A percentile compares a stretch with the other conserved stretches of the same genome.
Evolutionary conservation across 345 rosid species (phyloP).

Genomic region (Heritiera littoralis): DNA sequence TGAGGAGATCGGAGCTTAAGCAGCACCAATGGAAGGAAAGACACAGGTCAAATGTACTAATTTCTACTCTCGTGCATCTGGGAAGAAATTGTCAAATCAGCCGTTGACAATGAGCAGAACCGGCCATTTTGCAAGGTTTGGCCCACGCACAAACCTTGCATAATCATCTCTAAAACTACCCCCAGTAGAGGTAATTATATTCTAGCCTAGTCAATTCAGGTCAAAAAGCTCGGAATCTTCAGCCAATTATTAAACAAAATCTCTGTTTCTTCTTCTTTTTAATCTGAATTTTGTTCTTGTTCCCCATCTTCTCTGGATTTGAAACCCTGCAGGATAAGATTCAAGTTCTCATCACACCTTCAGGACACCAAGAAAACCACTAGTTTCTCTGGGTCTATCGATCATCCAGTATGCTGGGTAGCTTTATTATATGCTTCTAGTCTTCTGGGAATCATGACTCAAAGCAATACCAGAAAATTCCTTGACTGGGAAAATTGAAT

Average conservation of each 20-base stretch:
- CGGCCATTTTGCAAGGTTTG: not conserved
- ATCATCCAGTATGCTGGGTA: not conserved
- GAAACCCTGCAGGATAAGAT: not conserved
- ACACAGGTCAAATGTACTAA: not conserved
- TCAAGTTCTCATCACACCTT: not conserved
- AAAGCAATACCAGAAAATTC: not conserved
- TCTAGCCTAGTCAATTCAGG: constrained; percentile 7
- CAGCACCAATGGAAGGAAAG: not conserved
- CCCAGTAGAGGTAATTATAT: not conserved
- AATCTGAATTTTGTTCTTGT: not conserved
- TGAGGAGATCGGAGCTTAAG: not conserved
- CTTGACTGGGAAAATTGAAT: not conserved
- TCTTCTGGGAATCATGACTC: not conserved
- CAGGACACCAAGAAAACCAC: not conserved
- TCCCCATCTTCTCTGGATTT: not conserved
- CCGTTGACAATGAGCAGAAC: not conserved
- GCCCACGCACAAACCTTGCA: not conserved
- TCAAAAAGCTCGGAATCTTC: constrained; percentile 9
- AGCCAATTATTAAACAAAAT: not conserved
- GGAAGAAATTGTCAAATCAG: not conserved
- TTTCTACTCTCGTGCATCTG: constrained; percentile 6
- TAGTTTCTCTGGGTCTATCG: not conserved
- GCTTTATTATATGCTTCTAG: not conserved
- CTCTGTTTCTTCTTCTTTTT: not conserved
- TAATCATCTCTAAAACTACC: not conserved